Conservation (phyloP, 2,329 filamentous ascomycete genomes). For the Pestalotiopsis sp. region DNA sequence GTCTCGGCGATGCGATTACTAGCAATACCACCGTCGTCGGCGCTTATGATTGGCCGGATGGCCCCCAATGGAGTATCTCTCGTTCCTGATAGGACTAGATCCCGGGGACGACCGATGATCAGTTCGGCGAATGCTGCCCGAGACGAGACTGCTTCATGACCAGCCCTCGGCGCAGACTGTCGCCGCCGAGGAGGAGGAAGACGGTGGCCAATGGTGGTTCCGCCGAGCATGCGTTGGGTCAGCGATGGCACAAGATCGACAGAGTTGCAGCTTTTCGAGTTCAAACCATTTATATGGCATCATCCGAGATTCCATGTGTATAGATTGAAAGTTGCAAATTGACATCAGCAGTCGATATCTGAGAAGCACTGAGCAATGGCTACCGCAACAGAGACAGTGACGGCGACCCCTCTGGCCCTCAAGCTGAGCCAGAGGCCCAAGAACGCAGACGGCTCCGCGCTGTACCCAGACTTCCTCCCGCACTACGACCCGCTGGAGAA, state of each 20-base stretch:
- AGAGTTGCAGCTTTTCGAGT: neutral
- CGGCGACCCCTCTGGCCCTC: neutral
- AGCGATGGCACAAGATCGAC: neutral
- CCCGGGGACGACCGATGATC: neutral
- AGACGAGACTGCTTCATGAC: neutral
- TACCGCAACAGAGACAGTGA: neutral
- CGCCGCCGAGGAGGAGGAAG: neutral
- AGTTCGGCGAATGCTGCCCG: neutral
- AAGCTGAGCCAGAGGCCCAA: slow-evolving; percentile 15
- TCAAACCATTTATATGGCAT: neutral
- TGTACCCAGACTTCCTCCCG: slow-evolving; percentile 21
- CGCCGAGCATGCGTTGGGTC: neutral
- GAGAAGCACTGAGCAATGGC: neutral
- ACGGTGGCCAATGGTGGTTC: neutral
- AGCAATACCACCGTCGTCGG: neutral
- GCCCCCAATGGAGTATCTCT: neutral
- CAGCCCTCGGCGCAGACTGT: neutral
- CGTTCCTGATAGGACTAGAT: neutral
- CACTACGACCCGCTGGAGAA: slow-evolving; percentile 23
- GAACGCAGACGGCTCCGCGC: slow-evolving; percentile 18
- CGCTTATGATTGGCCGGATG: neutral
- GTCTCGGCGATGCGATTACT: neutral
- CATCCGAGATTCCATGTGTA: neutral
- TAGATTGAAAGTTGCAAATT: neutral
- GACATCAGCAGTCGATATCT: too few relatives aligned